A percentile compares a stretch with the other conserved stretches of the same genome.
Conservation (phyloP, 257 asterid species). For the Gentiana macrophylla region DNA sequence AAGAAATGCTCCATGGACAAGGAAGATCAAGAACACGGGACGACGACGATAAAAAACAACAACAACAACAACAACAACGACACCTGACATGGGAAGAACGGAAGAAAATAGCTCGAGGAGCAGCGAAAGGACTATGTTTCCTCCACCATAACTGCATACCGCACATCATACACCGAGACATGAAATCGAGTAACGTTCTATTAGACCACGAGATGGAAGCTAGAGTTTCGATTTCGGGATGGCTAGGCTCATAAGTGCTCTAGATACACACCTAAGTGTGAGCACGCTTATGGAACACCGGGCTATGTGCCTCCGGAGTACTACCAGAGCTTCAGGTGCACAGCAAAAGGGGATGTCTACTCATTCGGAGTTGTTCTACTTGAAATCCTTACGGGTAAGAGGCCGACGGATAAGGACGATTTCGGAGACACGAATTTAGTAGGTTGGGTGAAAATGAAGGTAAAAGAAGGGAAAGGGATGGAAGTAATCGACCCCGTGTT, state of each 20-base stretch:
- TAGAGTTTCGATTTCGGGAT: constrained; percentile 82
- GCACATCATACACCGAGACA: constrained; percentile 84
- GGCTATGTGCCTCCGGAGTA: constrained; percentile 97
- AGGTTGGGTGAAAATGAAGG: constrained; percentile 92
- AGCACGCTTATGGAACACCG: constrained; percentile 92
- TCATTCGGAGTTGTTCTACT: constrained; percentile 74
- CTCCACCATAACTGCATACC: constrained; percentile 97
- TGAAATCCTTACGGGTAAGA: constrained; percentile 75
- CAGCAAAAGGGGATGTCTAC: constrained; percentile 85
- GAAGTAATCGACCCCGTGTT: constrained; percentile 67
- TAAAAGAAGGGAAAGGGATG: constrained; percentile 82
- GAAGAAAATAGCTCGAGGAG: constrained; percentile 80
- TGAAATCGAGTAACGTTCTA: constrained; percentile 89
- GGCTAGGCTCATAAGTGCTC: constrained; percentile 87
- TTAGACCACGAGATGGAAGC: constrained; percentile 76
- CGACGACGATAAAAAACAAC: constrained; percentile 14
- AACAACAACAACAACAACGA: too few species aligned
- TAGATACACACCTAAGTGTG: constrained; percentile 84
- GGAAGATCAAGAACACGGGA: background rate
- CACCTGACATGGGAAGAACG: constrained; percentile 69
- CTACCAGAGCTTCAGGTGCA: constrained; percentile 90
- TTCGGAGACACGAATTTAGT: constrained; percentile 90
- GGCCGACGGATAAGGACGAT: constrained; percentile 94
- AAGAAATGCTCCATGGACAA: constrained; percentile 85
- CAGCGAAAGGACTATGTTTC: constrained; percentile 85